These are phyloP conservation scores for Heracleum sosnowskyi DNA, from an alignment of 129 eudicot species.

Conservation along the genomic window DNA sequence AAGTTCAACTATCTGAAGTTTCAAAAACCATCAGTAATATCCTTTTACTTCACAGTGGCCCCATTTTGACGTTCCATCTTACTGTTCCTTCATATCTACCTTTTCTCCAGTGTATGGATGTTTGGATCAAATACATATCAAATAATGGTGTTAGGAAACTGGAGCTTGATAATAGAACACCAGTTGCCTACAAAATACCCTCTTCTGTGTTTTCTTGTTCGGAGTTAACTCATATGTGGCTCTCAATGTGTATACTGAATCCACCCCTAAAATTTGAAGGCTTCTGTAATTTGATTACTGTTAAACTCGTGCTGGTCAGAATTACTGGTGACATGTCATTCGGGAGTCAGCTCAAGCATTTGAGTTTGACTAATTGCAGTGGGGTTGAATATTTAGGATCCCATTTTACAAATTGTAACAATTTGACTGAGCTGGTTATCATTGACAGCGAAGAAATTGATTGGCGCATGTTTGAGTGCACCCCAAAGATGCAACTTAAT, in stretches of 20 bases:
- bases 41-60: not conserved
- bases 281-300: not conserved
- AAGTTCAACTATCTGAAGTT: not conserved
- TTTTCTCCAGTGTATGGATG: not conserved
- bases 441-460: not conserved
- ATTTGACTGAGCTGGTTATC: not conserved
- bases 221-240: not conserved
- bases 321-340: not conserved
- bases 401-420: not conserved
- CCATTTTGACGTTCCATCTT: not conserved
- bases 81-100: not conserved
- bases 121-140: not conserved
- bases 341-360: not conserved
- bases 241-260: not conserved
- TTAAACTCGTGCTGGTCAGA: not conserved
- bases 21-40: not conserved
- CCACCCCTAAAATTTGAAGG: not conserved
- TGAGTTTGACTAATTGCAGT: not conserved
- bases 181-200: not conserved
- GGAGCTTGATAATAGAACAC: not conserved
- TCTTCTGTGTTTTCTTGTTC: not conserved
- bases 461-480: not conserved
- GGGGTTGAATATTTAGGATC: not conserved
- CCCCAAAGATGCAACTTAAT: not conserved
- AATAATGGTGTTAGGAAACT: not conserved